A percentile compares a stretch with the other conserved stretches of the same genome.
Evolutionary conservation across 495 filamentous ascomycete species (phyloP).

Genomic region (Hypomontagnella submonticulosa): DNA sequence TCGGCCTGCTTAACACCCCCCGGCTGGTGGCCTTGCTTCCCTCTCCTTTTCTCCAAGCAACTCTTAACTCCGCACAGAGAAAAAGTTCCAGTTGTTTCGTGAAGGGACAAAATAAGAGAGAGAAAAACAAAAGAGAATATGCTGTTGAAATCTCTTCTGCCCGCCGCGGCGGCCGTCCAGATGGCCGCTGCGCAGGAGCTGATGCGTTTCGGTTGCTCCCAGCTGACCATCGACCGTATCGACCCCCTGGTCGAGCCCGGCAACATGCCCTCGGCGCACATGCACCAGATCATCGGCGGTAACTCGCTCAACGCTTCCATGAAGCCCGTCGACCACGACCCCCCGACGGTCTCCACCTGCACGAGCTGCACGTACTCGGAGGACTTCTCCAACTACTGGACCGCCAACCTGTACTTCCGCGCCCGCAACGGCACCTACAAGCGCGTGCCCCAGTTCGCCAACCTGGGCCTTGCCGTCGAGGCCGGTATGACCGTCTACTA

Average conservation of each 20-base stretch:
- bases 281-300: conserved; percentile 58
- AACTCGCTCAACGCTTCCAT: conserved; percentile 58
- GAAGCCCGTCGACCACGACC: conserved; percentile 50
- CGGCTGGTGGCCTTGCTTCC: conserved; percentile 17
- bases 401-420: conserved; percentile 56
- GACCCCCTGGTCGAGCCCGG: conserved; percentile 59
- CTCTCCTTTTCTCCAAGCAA: conserved; percentile 21
- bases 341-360: conserved; percentile 50
- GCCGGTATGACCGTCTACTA: conserved; percentile 62
- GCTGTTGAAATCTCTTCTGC: conserved; percentile 45
- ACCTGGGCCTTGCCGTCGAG: conserved; percentile 54
- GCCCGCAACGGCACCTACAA: conserved; percentile 60
- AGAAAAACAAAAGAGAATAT: conserved; percentile 19
- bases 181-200: conserved; percentile 55
- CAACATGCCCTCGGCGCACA: conserved; percentile 50
- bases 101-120: conserved; percentile 1
- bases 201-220: conserved; percentile 60
- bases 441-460: conserved; percentile 60
- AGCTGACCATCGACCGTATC: conserved; percentile 56
- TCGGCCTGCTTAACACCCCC: conserved; percentile 15
- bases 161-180: conserved; percentile 45
- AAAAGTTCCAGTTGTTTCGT: not conserved
- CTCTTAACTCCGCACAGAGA: not conserved
- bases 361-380: conserved; percentile 55
- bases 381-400: conserved; percentile 62